Base-by-base conservation (phyloP, 1,284 basidiomycete species). In the Ceratobasidium theobromae region DNA sequence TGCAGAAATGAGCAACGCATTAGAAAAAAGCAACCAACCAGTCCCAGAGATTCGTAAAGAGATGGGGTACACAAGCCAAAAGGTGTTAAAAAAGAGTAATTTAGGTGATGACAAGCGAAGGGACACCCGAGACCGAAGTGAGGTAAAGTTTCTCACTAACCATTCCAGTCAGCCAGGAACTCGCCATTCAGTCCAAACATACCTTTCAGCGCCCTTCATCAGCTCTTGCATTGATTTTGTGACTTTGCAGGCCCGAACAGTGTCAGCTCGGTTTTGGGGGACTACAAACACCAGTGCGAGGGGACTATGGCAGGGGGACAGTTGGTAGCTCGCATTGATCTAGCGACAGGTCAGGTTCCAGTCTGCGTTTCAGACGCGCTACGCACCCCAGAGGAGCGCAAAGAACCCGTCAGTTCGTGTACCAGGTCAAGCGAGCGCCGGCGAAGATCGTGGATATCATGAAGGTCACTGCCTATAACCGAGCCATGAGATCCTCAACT, bases 361-460 rank as follows among this genome's bases (percentile, higher is more conserved):
- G 41, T 49, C 23, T 25, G 35, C 25, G 33, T 27, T 28, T 35
- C 25, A 35, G 55, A 74, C 40, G 28, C 12, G 28, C 9, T 12
- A 53, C 83, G 69, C 73, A 89, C 87, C 70, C 86, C 87, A 66
- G 81, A 80, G 6, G 82, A 79, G 49, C 83, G 82, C 60, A 89
- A 79, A 3, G 81, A 79, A 69, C 83, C 81, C 45, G 87, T 74
- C 40, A 88, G 77, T 68, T 84, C 80, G 72, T 88, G 87, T 41
- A 88, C 80, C 74, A 88, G 85, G 30, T 82, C 70, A n/a, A 89
- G 78, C 43, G 83, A 83, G 52, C 84, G 82, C 45, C 84, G 80
- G 43, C 84, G 79, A 70, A 89, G 74, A 72, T 88, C 81, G 70
- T 86, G 77, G 71, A 89, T 78, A 78, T 90, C 82, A 75, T 89